Evolutionary conservation across 2,329 filamentous ascomycete genomes (phyloP), one percentile per base, ranked within the genome.

Genomic region (Clonostachys byssicola): DNA sequence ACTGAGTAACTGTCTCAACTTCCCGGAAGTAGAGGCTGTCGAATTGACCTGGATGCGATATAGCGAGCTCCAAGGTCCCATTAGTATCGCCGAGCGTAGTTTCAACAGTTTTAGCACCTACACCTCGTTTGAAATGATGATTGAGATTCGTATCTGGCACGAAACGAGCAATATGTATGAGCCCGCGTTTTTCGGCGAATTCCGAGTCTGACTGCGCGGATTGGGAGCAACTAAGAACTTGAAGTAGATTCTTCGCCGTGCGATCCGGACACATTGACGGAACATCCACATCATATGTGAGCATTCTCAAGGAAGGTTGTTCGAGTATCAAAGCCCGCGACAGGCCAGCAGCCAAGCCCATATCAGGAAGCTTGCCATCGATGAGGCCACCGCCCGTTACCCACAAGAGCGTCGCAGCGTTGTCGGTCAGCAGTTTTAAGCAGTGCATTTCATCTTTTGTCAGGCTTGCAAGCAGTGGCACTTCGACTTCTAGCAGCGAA

Each of bases 281-380:
- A n/a, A n/a, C n/a, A n/a, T 42, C 41, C 7, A 41, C 35, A 34
- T 46, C 45, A 33, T 42, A 12, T 10, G 23, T 35, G 34, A 10
- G 14, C n/a, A 14, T 17, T n/a, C 45, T 13, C 17, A 46, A 18
- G 3, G 47, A 13, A 14, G 47, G 47, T 34, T 49, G 44, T 41
- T 49, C 47, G 18, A 49, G 12, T 38, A 44, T 49, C 14, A 49
- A 16, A 12, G 47, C 23, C 18, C 47, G 33, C n/a, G 40, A 30
- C 8, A 49, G 44, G 30, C 47, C 47, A 23, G 14, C 34, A 17
- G 35, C 40, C 18, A 49, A 34, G 3, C 44, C 16, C 5, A 49
- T 10, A 12, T 43, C 34, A 3, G 47, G 44, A 12, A 46, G 34
- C 17, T 17, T 14, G 18, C 16, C 20, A 4, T 35, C 35, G 9